Conservation (phyloP, 2,329 filamentous ascomycete species). For the Diaporthe vexans region DNA sequence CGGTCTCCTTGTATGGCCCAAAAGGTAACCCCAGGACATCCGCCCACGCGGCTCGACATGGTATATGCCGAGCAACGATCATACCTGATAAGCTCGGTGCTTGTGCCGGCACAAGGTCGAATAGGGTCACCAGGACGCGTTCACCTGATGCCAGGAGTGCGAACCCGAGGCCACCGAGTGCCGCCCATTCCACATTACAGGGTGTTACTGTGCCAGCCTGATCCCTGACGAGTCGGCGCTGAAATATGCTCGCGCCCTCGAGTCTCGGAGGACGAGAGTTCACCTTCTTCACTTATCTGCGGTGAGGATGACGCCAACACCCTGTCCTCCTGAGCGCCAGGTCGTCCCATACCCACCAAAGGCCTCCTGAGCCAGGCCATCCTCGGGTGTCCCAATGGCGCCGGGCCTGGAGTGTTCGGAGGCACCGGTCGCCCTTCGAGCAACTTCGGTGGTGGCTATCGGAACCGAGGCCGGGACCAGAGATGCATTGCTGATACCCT, state of each 20-base stretch:
- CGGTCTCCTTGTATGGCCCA: not conserved
- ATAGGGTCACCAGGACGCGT: constrained; percentile 2
- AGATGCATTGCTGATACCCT: not conserved
- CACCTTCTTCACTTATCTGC: not conserved
- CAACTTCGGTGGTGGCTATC: not conserved
- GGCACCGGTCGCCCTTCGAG: not conserved
- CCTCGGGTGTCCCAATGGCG: not conserved
- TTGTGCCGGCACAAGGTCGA: not conserved
- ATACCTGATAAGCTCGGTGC: not conserved
- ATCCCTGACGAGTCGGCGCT: not conserved
- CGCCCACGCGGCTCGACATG: not conserved
- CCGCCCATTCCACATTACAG: not conserved
- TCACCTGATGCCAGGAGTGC: not conserved
- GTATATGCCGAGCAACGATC: not conserved
- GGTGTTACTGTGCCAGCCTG: not conserved
- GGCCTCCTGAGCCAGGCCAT: not conserved
- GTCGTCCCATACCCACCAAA: not conserved
- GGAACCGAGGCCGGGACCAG: not conserved
- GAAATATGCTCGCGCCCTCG: not conserved
- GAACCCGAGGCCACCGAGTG: constrained; percentile 10
- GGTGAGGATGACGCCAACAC: not conserved
- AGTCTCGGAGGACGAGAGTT: not conserved
- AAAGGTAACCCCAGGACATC: not conserved
- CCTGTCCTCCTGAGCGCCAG: no score
- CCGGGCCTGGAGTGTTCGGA: not conserved